A percentile compares a stretch with the other conserved stretches of the same genome.
phyloP scores from a whole-genome alignment of 495 filamentous ascomycete genomes.

The Neurospora sp. region DNA sequence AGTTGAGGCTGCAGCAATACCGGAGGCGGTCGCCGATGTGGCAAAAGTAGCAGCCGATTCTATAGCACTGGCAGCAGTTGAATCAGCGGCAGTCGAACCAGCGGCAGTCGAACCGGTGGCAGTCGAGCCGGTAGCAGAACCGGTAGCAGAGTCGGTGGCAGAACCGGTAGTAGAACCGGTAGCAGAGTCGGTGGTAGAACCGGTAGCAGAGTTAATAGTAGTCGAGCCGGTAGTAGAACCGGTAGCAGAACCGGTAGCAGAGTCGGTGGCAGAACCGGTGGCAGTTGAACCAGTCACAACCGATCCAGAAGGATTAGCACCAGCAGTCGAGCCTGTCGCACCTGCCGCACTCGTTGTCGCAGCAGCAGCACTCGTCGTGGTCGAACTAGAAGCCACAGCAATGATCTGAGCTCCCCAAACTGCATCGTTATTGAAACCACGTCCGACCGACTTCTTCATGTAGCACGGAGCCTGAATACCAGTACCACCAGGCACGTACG shows the following conservation, averaged over 20 bases:
- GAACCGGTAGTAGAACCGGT: no score
- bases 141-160: no score
- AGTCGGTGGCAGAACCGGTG: not conserved
- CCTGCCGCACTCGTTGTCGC: not conserved
- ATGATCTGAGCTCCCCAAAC: slow-evolving; percentile 9
- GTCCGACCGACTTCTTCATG: slow-evolving; percentile 7
- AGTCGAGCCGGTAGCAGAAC: no score
- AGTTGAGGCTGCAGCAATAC: not conserved
- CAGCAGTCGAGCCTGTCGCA: not conserved
- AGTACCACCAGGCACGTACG: not conserved
- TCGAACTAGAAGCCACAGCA: not conserved
- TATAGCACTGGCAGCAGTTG: not conserved
- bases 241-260: no score
- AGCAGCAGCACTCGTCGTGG: not conserved
- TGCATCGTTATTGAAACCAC: not conserved
- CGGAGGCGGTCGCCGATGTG: not conserved
- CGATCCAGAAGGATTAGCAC: not conserved
- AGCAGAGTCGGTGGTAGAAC: no score
- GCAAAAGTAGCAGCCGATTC: not conserved
- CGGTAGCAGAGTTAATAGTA: no score
- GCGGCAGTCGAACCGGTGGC: no score
- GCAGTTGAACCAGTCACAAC: not conserved
- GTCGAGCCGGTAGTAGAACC: no score
- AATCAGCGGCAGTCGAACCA: not conserved
- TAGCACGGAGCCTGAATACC: slow-evolving; percentile 6